phyloP scores from a whole-genome alignment of 2,329 filamentous ascomycete species.

The Hymenoscyphus albidus region DNA sequence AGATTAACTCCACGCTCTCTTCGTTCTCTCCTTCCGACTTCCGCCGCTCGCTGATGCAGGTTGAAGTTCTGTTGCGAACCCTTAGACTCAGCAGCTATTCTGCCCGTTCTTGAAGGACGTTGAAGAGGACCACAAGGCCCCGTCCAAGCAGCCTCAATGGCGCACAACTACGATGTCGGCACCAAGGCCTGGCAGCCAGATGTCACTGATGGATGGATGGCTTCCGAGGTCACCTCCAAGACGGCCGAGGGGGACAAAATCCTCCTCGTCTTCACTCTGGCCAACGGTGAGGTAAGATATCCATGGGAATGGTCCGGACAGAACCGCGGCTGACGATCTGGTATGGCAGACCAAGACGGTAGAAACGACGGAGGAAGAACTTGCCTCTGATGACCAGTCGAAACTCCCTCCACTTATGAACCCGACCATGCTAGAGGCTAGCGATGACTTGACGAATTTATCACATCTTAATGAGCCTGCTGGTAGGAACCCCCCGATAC shows the following conservation, averaged over 20 bases:
- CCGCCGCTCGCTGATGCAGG: conserved; percentile 27
- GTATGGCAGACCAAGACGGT: conserved; percentile 66
- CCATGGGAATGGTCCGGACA: conserved; percentile 12
- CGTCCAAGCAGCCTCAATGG: conserved; percentile 53
- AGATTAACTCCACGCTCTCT: conserved; percentile 2
- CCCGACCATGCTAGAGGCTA: conserved; percentile 95
- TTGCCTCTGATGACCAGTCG: conserved; percentile 73
- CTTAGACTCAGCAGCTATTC: conserved; percentile 17
- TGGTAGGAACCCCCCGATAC: conserved; percentile 53
- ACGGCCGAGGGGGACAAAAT: conserved; percentile 80
- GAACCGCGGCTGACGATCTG: conserved; percentile 26
- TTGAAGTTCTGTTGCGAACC: conserved; percentile 22
- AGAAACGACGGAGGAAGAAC: conserved; percentile 70
- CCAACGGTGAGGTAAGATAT: conserved; percentile 79
- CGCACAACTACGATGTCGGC: conserved; percentile 91
- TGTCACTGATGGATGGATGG: conserved; percentile 91
- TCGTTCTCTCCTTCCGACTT: conserved; percentile 1
- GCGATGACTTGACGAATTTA: conserved; percentile 94
- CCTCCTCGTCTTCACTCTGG: conserved; percentile 79
- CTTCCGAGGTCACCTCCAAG: conserved; percentile 90
- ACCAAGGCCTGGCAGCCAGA: conserved; percentile 99
- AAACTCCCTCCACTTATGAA: conserved; percentile 94
- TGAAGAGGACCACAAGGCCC: conserved; percentile 18
- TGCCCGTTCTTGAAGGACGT: conserved; percentile 21
- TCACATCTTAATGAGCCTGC: conserved; percentile 98